These are phyloP conservation scores for Mycena rosella DNA, from an alignment of 768 basidiomycete species.

Conservation along the genomic window DNA sequence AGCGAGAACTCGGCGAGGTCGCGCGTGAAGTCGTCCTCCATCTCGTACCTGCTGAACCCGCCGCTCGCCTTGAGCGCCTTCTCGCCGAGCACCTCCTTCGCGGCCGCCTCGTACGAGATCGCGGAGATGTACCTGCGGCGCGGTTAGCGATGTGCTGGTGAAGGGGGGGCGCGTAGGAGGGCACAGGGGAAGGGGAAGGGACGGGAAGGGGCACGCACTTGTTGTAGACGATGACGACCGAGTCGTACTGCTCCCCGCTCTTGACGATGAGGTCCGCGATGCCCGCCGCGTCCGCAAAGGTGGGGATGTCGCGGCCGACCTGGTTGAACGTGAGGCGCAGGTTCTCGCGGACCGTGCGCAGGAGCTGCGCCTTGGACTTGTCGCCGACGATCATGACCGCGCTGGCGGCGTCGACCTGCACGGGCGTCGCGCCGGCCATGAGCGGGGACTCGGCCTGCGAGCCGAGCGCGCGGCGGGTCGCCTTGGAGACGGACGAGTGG, in stretches of 20 bases:
- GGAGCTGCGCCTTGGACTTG: constrained; percentile 95
- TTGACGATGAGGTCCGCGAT: constrained; percentile 93
- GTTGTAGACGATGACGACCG: constrained; percentile 85
- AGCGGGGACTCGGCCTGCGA: constrained; percentile 64
- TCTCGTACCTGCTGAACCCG: constrained; percentile 94
- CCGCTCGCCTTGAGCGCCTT: constrained; percentile 83
- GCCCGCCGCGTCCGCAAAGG: constrained; percentile 93
- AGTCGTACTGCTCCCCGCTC: constrained; percentile 88
- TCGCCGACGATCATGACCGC: constrained; percentile 91
- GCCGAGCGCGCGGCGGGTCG: constrained; percentile 77
- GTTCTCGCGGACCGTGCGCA: constrained; percentile 72
- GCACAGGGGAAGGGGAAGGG: no score
- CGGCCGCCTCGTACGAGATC: constrained; percentile 86
- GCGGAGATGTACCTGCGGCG: constrained; percentile 61
- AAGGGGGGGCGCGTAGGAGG: background rate
- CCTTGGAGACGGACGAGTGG: constrained; percentile 95
- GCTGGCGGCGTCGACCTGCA: constrained; percentile 65
- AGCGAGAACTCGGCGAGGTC: constrained; percentile 95
- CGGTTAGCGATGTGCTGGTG: background rate
- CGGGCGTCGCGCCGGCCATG: constrained; percentile 52
- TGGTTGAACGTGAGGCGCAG: constrained; percentile 93
- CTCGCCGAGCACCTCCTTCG: constrained; percentile 84
- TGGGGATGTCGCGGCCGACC: constrained; percentile 96
- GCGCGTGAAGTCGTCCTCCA: constrained; percentile 94
- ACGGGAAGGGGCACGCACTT: constrained; percentile 66